Evolutionary conservation across 2,329 filamentous ascomycete genomes (phyloP), one percentile per base, ranked within the genome.

Genomic region (Hypoxylon sp.): DNA sequence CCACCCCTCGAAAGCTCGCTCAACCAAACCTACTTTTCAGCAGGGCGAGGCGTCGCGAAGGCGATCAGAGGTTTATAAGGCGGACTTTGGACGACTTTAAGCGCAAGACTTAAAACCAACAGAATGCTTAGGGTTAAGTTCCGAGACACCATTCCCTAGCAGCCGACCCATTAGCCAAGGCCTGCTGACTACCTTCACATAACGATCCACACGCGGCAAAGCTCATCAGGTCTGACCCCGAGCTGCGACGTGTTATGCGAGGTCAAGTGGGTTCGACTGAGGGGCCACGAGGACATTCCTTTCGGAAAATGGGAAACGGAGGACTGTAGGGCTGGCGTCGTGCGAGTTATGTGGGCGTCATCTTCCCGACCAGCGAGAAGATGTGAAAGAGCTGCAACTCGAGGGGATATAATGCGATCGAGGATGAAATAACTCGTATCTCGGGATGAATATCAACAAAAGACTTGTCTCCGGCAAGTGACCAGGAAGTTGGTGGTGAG

Each of bases 91-190:
- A 89, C 89, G 89, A 91, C 89, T 86, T 81, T 83, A 79, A 84
- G 84, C 87, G 88, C 88, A 91, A 93, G 75, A 85, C 91, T 92
- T 51, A 78, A 76, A 88, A 89, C 92, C 91, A 91, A 88, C 83
- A 79, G 77, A 82, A 80, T 82, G 83, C 86, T 91, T 97, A 97
- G 94, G 94, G 94, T 97, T 97, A 97, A 94, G 92, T 94, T 94
- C 92, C 93, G 89, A 90, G 67, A 80, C 82, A 80, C 82, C 83
- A 83, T 87, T 90, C 87, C 85, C 86, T 70, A 16, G 46, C 64
- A 64, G 61, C 53, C 67, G 63, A 64, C 64, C 74, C 69, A 51
- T 80, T 80, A 81, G 78, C 76, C 76, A 75, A 76, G 74, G 33
- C 79, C 78, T 80, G 81, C 78, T 79, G 77, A 76, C 77, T 76